Conservation (phyloP, 805 yeast species). For the Pichia kluyveri region DNA sequence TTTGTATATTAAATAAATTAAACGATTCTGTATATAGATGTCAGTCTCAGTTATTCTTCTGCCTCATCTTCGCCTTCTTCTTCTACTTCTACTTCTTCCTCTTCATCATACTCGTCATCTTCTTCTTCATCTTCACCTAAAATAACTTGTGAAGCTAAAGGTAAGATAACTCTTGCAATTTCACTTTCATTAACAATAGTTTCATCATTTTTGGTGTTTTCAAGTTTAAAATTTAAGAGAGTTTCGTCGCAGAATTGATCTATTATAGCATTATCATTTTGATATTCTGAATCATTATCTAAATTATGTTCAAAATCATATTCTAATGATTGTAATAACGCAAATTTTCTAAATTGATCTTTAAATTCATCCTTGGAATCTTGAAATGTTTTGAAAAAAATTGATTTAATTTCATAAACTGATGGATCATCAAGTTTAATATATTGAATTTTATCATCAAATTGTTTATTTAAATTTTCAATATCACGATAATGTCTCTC, state of each 20-base stretch:
- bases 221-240: conserved; percentile 17
- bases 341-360: conserved; percentile 23
- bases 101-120: neutral
- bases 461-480: conserved; percentile 17
- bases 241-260: conserved; percentile 22
- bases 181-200: conserved; percentile 16
- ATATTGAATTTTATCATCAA: conserved; percentile 15
- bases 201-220: conserved; percentile 7
- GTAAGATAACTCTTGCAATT: conserved; percentile 24
- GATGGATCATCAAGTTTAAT: conserved; percentile 21
- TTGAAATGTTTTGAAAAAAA: conserved; percentile 18
- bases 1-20: neutral
- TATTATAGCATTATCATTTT: conserved; percentile 22
- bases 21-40: too few species aligned
- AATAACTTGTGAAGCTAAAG: conserved; percentile 28
- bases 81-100: neutral
- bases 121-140: conserved; percentile 7
- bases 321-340: conserved; percentile 28
- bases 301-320: conserved; percentile 25
- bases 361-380: conserved; percentile 13
- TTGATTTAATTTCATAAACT: conserved; percentile 28
- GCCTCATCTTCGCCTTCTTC: neutral
- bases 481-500: conserved; percentile 30
- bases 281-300: conserved; percentile 19
- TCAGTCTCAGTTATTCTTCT: too few species aligned